Evolutionary conservation across 1,139 yeast species (phyloP).

Genomic region (Geotrichum klebahnii): DNA sequence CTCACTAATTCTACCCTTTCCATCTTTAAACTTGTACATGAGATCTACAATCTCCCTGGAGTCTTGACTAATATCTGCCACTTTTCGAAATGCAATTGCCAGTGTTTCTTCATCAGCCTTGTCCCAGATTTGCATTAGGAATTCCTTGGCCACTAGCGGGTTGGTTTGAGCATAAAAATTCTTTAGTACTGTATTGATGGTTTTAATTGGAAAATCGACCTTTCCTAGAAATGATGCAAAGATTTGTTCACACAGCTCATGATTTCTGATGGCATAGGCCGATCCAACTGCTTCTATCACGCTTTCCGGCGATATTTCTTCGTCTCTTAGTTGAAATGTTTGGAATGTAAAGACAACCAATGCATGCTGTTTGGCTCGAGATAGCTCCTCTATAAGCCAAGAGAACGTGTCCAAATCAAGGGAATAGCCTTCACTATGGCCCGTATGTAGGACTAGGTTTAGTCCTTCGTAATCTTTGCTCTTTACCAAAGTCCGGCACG

Average conservation of each 20-base stretch:
- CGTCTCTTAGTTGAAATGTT: background rate
- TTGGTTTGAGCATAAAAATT: constrained; percentile 13
- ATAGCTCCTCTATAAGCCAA: background rate
- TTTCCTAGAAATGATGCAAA: constrained; percentile 8
- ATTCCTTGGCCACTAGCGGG: constrained; percentile 13
- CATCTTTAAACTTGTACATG: constrained; percentile 11
- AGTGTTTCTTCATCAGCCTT: constrained; percentile 14
- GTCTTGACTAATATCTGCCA: constrained; percentile 8
- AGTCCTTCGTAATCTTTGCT: background rate
- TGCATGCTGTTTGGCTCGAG: background rate
- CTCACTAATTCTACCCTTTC: constrained; percentile 3
- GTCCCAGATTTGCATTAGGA: constrained; percentile 16
- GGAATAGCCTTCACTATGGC: background rate
- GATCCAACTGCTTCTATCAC: constrained; percentile 7
- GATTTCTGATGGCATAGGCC: constrained; percentile 7
- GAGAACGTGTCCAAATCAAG: constrained; percentile 1
- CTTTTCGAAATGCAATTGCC: constrained; percentile 8
- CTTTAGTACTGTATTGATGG: constrained; percentile 9
- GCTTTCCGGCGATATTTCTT: background rate
- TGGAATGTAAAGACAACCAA: background rate
- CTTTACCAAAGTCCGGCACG: background rate
- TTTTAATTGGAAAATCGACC: constrained; percentile 7
- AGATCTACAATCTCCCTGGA: constrained; percentile 13
- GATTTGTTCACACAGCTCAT: constrained; percentile 4
- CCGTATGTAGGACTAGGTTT: background rate